A percentile compares a stretch with the other conserved stretches of the same genome.
phyloP scores from a whole-genome alignment of 1,284 basidiomycete genomes.

The Malassezia arunalokei region DNA sequence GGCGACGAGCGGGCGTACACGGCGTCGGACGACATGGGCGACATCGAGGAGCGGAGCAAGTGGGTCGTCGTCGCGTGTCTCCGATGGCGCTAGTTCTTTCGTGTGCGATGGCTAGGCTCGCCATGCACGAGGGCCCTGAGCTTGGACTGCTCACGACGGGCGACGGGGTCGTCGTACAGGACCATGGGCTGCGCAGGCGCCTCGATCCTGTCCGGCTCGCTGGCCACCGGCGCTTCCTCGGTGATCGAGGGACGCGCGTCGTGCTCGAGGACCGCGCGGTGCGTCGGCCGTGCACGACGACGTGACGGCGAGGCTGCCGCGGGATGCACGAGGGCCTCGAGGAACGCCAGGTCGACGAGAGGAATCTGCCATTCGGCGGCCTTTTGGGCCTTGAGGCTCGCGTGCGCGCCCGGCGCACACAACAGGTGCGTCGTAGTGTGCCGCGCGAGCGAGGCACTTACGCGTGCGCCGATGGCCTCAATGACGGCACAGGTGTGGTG shows the following conservation, averaged over 20 bases:
- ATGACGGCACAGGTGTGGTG: constrained; percentile 25
- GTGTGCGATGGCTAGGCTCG: not conserved
- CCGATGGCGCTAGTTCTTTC: constrained; percentile 14
- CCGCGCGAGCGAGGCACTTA: constrained; percentile 16
- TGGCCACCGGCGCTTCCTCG: not conserved
- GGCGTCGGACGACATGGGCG: constrained; percentile 34
- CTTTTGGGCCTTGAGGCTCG: constrained; percentile 1
- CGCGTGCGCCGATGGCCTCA: constrained; percentile 19
- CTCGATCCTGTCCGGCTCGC: not conserved
- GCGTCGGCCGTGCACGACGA: not conserved
- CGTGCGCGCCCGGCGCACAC: constrained; percentile 15
- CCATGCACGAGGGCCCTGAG: constrained; percentile 20
- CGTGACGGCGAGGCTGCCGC: not conserved
- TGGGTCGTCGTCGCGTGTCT: constrained; percentile 35
- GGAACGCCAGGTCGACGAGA: not conserved
- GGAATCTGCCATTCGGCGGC: constrained; percentile 13
- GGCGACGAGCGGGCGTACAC: constrained; percentile 18
- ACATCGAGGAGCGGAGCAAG: constrained; percentile 28
- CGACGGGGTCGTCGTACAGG: constrained; percentile 30
- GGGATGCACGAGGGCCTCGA: not conserved
- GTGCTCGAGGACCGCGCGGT: too few species aligned
- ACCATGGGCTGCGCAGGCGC: constrained; percentile 9
- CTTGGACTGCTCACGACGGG: constrained; percentile 18
- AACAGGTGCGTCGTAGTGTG: constrained; percentile 23
- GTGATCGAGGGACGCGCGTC: not conserved